A percentile compares a stretch with the other conserved stretches of the same genome.
Evolutionary conservation across 306 rosid genomes (phyloP).

Genomic region (Trifolium fragiferum): DNA sequence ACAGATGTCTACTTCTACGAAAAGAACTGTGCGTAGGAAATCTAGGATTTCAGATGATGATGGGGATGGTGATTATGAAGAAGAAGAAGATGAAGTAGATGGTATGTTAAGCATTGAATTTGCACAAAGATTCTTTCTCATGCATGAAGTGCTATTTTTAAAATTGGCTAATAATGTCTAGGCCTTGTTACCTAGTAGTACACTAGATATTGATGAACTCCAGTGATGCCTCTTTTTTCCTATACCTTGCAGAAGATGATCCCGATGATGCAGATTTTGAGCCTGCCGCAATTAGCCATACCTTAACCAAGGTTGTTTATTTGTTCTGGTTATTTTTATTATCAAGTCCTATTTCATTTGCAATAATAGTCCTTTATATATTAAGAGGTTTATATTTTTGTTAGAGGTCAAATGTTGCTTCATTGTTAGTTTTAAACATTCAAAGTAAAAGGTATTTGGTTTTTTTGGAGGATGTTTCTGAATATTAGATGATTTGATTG

Average conservation of each 20-base stretch:
- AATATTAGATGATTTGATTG: slow-evolving; percentile 42
- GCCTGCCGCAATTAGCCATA: slow-evolving; percentile 65
- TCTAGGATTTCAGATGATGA: slow-evolving; percentile 61
- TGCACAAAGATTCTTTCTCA: slow-evolving; percentile 35
- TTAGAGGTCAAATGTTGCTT: slow-evolving; percentile 29
- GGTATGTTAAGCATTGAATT: slow-evolving; percentile 56
- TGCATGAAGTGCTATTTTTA: slow-evolving; percentile 21
- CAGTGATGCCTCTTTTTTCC: slow-evolving; percentile 28
- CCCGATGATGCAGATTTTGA: slow-evolving; percentile 96
- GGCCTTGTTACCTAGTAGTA: slow-evolving; percentile 11
- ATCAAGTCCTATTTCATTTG: slow-evolving; percentile 34
- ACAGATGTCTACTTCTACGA: slow-evolving; percentile 50
- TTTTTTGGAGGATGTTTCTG: slow-evolving; percentile 37
- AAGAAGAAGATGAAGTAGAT: slow-evolving; percentile 85
- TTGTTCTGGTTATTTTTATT: slow-evolving; percentile 27
- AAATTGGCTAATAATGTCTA: slow-evolving; percentile 16
- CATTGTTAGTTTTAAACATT: slow-evolving; percentile 5
- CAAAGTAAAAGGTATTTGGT: slow-evolving; percentile 19
- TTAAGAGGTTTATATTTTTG: slow-evolving; percentile 26
- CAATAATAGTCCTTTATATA: neutral
- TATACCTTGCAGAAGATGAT: slow-evolving; percentile 83
- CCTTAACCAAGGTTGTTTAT: slow-evolving; percentile 71
- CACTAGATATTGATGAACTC: slow-evolving; percentile 27
- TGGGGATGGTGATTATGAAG: slow-evolving; percentile 90
- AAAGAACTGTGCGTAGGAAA: slow-evolving; percentile 55